These are phyloP conservation scores for Eucalyptus regnans DNA, from an alignment of 345 rosid species.

Conservation along the genomic window DNA sequence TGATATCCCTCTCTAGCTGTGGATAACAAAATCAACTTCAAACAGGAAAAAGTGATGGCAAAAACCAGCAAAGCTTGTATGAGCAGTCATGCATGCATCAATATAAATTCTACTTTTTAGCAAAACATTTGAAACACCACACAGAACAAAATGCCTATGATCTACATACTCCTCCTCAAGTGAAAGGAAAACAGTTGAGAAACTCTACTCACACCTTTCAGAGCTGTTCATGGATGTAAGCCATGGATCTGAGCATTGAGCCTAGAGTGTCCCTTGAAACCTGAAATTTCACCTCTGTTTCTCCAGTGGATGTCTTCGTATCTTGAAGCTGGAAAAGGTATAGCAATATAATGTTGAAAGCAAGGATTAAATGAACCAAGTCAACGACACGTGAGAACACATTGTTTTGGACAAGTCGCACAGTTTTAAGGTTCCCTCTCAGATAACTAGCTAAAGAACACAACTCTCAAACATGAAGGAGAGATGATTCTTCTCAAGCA, in stretches of 20 bases:
- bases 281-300: slow-evolving; percentile 56
- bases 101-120: not conserved
- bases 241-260: slow-evolving; percentile 58
- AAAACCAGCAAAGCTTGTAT: not conserved
- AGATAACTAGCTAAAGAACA: not conserved
- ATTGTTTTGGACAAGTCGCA: not conserved
- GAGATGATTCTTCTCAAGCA: not conserved
- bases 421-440: not conserved
- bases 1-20: not conserved
- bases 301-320: slow-evolving; percentile 36
- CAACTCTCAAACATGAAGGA: not conserved
- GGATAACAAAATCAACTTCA: not conserved
- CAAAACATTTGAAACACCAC: not conserved
- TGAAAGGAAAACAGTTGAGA: not conserved
- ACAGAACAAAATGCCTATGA: not conserved
- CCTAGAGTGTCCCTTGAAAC: slow-evolving; percentile 51
- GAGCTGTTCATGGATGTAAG: slow-evolving; percentile 44
- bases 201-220: slow-evolving; percentile 23
- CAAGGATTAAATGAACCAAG: not conserved
- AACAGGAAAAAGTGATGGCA: not conserved
- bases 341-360: not conserved
- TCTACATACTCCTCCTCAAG: not conserved
- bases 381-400: not conserved
- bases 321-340: slow-evolving; percentile 37
- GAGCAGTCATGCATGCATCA: not conserved